Base-by-base conservation (phyloP, 345 rosid genomes). In the Linum trigynum region DNA sequence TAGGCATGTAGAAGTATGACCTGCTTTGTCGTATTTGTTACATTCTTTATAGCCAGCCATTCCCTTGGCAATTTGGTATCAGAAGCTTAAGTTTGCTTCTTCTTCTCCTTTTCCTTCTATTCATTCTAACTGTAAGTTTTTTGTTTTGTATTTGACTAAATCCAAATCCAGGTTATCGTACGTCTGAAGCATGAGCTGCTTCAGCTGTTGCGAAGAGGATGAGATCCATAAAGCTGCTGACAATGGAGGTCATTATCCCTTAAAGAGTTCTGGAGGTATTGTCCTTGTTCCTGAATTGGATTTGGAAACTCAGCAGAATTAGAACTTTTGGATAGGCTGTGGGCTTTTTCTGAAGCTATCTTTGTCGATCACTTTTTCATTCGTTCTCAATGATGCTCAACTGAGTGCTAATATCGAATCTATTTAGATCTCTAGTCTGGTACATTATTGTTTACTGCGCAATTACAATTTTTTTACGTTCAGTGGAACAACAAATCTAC, bases 161-260 rank as follows among this genome's bases (percentile, higher is more conserved):
- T 9, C 53, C 14, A 48, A 48, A 15, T 48, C 9, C 53, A 12
- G 14, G 14, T 48, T 67, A 39, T 60, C 56, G 42, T 62, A 37
- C 53, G 69, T 62, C 72, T 70, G 76, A 81, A 73, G 58, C 70
- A 94, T 94, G 97, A 73, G 96, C 64, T 90, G 97, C 76, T 90
- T 94, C 59, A 63, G 88, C 58, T 88, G 99, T 72, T 94, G 96
- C 56, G 82, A 69, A 59, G 97, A 85, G 48, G 96, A 84, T 76
- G 92, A 83, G 63, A 65, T 75, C 74, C 85, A 80, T 56, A 88
- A 80, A 81, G 69, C 83, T 69, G 75, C 96, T 57, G 92, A 94
- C 55, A 72, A 61, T 76, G 90, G 89, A 61, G 89, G 86, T 39
- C 82, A 79, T 1, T 74, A 88, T 68, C 58, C 77, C 61, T 77